Base-by-base conservation (phyloP, 2,329 filamentous ascomycete species). In the Pseudogymnoascus sp. region DNA sequence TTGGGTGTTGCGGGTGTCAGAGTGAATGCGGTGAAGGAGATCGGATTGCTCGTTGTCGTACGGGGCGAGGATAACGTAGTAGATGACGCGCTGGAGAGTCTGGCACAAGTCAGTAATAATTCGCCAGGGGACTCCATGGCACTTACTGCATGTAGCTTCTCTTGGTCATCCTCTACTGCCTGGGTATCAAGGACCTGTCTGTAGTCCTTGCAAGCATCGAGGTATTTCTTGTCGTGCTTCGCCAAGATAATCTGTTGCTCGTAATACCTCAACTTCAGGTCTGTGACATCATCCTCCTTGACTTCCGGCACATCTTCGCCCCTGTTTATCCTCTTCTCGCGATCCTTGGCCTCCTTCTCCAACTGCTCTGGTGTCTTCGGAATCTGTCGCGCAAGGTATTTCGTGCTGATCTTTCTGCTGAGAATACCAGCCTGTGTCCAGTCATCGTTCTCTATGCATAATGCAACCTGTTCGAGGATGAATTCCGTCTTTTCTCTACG, bases 41-140 rank as follows among this genome's bases (percentile, higher is more conserved):
- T 99, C 95, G 70, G 93, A 95, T 76, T 99, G 95, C 76, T 99
- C 95, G 77, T 99, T 99, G 80, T 99, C 93, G 77, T 97, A 92
- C 7, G 95, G 93, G 7, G 95, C 90, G 61, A 99, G 89, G 68
- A 97, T 95, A 75, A 96, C 87, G 77, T 96, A 99, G 83, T 96
- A 97, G 77, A 97, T 93, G 75, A 97, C 92, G 72, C 95, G 87
- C 79, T 96, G 92, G 46, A 99, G 84, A 17, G 92, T 86, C 91
- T 96, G 66, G 17, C 37, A n/a, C 26, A 61, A 38, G 60, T 70
- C 66, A 70, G 69, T 53, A 60, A 35, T 29, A 11, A n/a, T 60
- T 56, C 60, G 38, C 46, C 31, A 17, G 13, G 13, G 10, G 33
- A 33, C 21, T 19, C 31, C 46, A 9, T 53, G n/a, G 17, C 40